Base-by-base conservation (phyloP, 164 flowering plant species). In the Malania oleifera region DNA sequence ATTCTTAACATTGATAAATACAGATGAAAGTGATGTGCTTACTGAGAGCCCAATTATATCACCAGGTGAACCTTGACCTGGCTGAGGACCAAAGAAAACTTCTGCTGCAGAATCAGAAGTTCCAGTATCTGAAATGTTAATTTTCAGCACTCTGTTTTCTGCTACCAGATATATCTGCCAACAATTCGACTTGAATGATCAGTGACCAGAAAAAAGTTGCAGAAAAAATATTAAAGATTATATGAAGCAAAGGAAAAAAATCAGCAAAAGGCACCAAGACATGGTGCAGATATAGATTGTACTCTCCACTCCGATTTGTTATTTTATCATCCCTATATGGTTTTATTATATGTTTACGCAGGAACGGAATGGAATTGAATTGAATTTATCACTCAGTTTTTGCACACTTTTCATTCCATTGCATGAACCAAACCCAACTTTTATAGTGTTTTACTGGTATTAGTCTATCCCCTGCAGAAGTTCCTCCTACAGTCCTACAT, bases 161-260 rank as follows among this genome's bases (percentile, higher is more conserved):
- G 92, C 98, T 60, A 86, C 75, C 75, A 92, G 50, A 69, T 81
- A 86, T 60, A 93, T 69, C 97, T 90, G 82, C 75, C 52, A 61
- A 65, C 5, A 54, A 27, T 26, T 56, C 54, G 40, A 27, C 31
- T 25, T 28, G 18, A 53, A 5, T 19, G 34, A 50, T 59, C 20
- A 57, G 15, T 9, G 54, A 24, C 31, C 10, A 40, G n/a, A 28
- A 25, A 23, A 24, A 15, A 26, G 35, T 17, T 14, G 13, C 12
- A 5, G 18, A 50, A 7, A 1, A 50, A 10, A 15, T 50, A 50
- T 7, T 26, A 17, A 50, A 50, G 19, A 15, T 26, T 26, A 26
- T 17, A 25, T 10, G 5, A 46, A 48, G 19, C 13, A 22, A 49
- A 17, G 6, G 50, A 38, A 14, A 7, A 1, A 31, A 31, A 31